Conservation (phyloP, 1,284 basidiomycete genomes). For the Stygiomarasmius scandens region DNA sequence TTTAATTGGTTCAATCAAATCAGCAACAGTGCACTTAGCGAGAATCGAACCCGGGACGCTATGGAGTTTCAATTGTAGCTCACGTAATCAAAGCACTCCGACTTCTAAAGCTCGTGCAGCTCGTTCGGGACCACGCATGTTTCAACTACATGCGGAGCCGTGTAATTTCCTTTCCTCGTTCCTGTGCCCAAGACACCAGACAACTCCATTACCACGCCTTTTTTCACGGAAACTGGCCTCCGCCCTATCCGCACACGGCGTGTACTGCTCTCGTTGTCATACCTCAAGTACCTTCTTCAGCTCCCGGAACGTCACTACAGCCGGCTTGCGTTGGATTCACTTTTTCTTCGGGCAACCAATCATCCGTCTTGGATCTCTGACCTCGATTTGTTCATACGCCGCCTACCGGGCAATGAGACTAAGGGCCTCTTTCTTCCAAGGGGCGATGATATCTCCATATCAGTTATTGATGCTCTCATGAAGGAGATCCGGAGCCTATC, state of each 20-base stretch:
- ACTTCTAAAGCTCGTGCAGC: too few species aligned
- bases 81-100: too few species aligned
- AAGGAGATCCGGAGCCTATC: not conserved
- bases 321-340: not conserved
- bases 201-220: slow-evolving; percentile 14
- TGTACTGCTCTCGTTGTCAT: slow-evolving; percentile 7
- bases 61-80: too few species aligned
- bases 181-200: too few species aligned
- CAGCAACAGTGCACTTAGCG: too few species aligned
- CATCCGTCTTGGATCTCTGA: not conserved
- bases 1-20: too few species aligned
- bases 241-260: slow-evolving; percentile 20
- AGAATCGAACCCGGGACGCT: too few species aligned
- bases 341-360: not conserved
- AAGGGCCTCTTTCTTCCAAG: not conserved
- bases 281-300: not conserved
- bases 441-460: not conserved
- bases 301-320: not conserved
- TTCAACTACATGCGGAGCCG: too few species aligned
- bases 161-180: too few species aligned
- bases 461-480: not conserved
- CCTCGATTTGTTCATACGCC: not conserved
- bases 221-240: slow-evolving; percentile 29
- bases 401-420: not conserved
- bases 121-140: too few species aligned